These are phyloP conservation scores for Eucalyptus leucophloia DNA, from an alignment of 345 rosid species.

Conservation along the genomic window DNA sequence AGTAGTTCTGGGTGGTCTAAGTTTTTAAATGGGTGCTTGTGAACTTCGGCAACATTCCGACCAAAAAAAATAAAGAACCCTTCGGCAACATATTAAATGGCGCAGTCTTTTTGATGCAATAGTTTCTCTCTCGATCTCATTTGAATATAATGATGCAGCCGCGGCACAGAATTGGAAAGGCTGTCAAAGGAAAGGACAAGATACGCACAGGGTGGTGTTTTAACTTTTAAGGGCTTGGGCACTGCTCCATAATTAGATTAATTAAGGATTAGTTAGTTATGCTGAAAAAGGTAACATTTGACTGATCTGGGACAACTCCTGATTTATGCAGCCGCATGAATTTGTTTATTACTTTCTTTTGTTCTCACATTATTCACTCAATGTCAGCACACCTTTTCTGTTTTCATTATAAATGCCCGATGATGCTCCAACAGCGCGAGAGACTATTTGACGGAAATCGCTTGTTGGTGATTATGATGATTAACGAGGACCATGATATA, in stretches of 20 bases:
- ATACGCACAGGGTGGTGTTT: not conserved
- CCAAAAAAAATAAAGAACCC: too few species aligned
- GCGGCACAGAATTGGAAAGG: not conserved
- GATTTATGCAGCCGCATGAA: not conserved
- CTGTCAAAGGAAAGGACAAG: not conserved
- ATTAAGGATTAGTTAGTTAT: not conserved
- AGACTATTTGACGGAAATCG: not conserved
- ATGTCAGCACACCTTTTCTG: not conserved
- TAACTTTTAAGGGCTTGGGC: not conserved
- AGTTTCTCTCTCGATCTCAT: not conserved
- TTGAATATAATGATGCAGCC: not conserved
- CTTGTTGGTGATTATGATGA: not conserved
- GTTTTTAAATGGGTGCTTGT: too few species aligned
- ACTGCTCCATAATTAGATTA: not conserved
- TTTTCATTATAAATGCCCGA: not conserved
- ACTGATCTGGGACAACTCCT: not conserved
- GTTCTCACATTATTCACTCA: not conserved
- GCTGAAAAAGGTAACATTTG: not conserved
- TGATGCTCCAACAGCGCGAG: not conserved
- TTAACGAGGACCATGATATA: not conserved
- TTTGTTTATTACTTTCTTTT: not conserved
- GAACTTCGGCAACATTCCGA: too few species aligned
- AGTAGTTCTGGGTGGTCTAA: too few species aligned
- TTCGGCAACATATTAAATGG: too few species aligned
- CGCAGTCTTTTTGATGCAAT: too few species aligned